Conservation (phyloP, 148 eudicot genomes). For the Cornus kousa region DNA sequence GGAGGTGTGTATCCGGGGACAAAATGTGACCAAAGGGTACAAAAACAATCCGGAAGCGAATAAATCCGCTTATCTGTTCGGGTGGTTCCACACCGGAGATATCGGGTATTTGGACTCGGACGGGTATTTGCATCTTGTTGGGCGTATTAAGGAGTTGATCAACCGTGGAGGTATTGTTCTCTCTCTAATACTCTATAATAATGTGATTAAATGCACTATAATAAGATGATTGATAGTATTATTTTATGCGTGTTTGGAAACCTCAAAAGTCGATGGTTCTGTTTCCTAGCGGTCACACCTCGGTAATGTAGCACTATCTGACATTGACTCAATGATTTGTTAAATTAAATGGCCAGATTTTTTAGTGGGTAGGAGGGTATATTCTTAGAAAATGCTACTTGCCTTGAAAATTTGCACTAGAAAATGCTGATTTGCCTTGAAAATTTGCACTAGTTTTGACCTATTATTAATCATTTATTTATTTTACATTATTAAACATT, state of each 20-base stretch:
- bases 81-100: constrained; percentile 98
- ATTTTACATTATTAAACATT: no score
- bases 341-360: no score
- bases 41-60: constrained; percentile 91
- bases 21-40: constrained; percentile 85
- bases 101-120: constrained; percentile 75
- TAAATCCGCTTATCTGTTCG: constrained; percentile 67
- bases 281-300: neutral
- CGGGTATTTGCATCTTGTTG: constrained; percentile 89
- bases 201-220: neutral
- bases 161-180: constrained; percentile 87
- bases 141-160: constrained; percentile 92
- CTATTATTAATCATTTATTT: no score
- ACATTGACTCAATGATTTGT: no score
- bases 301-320: no score
- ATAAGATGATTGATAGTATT: no score
- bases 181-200: neutral
- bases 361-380: no score
- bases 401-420: no score
- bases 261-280: neutral
- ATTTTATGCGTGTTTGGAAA: neutral
- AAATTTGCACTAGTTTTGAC: no score
- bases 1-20: constrained; percentile 90
- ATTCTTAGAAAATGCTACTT: no score
- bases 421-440: no score